A percentile compares a stretch with the other conserved stretches of the same genome.
Conservation (phyloP, 352 stramenopile species). For the Phytophthora megakarya region DNA sequence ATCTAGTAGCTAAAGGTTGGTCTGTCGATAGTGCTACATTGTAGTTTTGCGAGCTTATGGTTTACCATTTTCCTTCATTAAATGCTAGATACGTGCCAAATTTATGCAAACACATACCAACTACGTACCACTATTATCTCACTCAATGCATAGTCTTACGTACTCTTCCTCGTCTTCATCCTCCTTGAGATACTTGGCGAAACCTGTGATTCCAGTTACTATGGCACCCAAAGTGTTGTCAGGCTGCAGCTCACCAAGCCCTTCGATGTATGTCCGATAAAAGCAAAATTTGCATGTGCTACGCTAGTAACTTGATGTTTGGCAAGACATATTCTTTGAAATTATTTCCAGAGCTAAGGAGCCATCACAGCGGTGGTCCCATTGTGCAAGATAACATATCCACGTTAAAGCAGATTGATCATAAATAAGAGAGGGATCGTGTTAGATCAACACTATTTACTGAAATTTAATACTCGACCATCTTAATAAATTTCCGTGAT, state of each 20-base stretch:
- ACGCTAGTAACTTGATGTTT: neutral
- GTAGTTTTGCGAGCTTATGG: neutral
- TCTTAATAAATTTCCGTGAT: no score
- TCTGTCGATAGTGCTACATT: conserved; percentile 4
- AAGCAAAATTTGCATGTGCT: conserved; percentile 4
- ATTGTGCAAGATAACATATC: no score
- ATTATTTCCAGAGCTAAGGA: no score
- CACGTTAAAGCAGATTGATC: no score
- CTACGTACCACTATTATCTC: conserved; percentile 12
- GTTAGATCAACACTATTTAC: no score
- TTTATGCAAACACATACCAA: conserved; percentile 27
- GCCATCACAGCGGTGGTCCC: no score
- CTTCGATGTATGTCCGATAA: conserved; percentile 6
- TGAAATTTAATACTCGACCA: no score
- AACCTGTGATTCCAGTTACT: neutral
- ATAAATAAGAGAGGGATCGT: no score
- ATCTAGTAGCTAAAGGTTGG: conserved; percentile 3
- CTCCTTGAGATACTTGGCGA: conserved; percentile 10
- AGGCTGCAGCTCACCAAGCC: conserved; percentile 2
- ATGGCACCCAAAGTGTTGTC: conserved; percentile 6
- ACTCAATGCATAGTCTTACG: conserved; percentile 14
- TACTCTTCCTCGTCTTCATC: conserved; percentile 11
- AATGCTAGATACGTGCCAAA: no score
- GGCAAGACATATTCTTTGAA: neutral
- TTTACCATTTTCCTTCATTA: no score